Conservation (phyloP, 306 rosid species). For the Cucurbita pepo region DNA sequence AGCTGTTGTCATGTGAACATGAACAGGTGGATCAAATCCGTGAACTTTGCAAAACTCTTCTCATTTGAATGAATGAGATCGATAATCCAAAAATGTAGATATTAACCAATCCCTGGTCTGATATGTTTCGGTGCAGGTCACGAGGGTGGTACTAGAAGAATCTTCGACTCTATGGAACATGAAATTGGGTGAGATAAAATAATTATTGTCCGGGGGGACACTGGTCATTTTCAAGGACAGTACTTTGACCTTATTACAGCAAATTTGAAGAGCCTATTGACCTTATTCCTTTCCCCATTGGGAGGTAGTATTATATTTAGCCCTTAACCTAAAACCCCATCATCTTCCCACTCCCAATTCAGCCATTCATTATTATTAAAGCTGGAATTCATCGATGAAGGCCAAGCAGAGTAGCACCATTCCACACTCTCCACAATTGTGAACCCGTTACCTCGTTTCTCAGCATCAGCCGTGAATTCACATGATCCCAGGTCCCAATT, state of each 20-base stretch:
- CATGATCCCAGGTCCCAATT: neutral
- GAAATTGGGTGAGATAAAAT: too few relatives aligned
- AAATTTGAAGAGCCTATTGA: neutral
- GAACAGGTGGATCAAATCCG: too few relatives aligned
- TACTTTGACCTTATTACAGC: neutral
- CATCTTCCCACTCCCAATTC: constrained; percentile 30
- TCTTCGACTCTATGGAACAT: neutral
- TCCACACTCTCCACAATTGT: constrained; percentile 27
- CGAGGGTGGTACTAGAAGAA: neutral
- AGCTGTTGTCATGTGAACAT: too few relatives aligned
- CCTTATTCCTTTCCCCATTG: constrained; percentile 8
- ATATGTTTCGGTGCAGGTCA: too few relatives aligned
- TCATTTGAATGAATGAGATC: too few relatives aligned
- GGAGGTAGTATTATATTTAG: neutral
- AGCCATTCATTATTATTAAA: constrained; percentile 36
- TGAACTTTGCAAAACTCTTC: too few relatives aligned
- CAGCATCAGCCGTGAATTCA: constrained; percentile 3
- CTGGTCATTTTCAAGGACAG: neutral
- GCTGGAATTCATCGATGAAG: constrained; percentile 22
- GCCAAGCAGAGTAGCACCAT: constrained; percentile 6
- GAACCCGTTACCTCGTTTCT: neutral
- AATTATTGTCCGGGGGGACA: neutral
- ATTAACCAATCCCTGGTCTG: too few relatives aligned
- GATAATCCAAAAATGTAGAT: too few relatives aligned
- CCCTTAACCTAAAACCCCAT: constrained; percentile 27